A percentile compares a stretch with the other conserved stretches of the same genome.
Evolutionary conservation across 352 stramenopile genomes (phyloP).

Genomic region (Blastocystis sp.): DNA sequence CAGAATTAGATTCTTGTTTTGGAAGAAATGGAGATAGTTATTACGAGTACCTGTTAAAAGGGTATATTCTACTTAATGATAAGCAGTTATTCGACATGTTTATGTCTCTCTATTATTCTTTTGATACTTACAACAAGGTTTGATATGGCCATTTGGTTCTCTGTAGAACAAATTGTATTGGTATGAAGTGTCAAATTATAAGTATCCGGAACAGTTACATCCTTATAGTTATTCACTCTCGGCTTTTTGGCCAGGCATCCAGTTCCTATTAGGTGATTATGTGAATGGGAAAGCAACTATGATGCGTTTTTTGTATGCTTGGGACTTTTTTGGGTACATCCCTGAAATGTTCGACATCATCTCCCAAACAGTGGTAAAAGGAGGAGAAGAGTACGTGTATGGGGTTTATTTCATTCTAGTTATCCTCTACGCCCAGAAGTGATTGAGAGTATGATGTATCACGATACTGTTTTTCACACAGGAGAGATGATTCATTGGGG

Average conservation of each 20-base stretch:
- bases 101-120: slow-evolving; percentile 66
- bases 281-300: slow-evolving; percentile 78
- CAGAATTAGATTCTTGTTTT: slow-evolving; percentile 70
- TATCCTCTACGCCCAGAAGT: slow-evolving; percentile 91
- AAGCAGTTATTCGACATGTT: slow-evolving; percentile 82
- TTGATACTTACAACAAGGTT: slow-evolving; percentile 66
- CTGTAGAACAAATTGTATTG: slow-evolving; percentile 66
- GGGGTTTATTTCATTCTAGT: slow-evolving; percentile 30
- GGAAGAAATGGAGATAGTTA: slow-evolving; percentile 89
- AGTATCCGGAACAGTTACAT: slow-evolving; percentile 74
- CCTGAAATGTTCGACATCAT: slow-evolving; percentile 78
- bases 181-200: slow-evolving; percentile 68
- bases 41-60: slow-evolving; percentile 96
- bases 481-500: slow-evolving; percentile 68
- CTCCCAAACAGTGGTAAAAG: not conserved
- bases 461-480: slow-evolving; percentile 81
- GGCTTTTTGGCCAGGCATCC: slow-evolving; percentile 90
- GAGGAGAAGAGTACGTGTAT: not conserved
- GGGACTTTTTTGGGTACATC: slow-evolving; percentile 85
- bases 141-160: not conserved
- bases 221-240: slow-evolving; percentile 77
- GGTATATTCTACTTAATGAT: slow-evolving; percentile 87
- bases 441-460: slow-evolving; percentile 86
- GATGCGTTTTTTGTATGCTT: slow-evolving; percentile 85
- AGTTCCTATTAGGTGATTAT: slow-evolving; percentile 85